A percentile compares a stretch with the other conserved stretches of the same genome.
Conservation (phyloP, 2,329 filamentous ascomycete genomes). For the Fusarium buharicum region DNA sequence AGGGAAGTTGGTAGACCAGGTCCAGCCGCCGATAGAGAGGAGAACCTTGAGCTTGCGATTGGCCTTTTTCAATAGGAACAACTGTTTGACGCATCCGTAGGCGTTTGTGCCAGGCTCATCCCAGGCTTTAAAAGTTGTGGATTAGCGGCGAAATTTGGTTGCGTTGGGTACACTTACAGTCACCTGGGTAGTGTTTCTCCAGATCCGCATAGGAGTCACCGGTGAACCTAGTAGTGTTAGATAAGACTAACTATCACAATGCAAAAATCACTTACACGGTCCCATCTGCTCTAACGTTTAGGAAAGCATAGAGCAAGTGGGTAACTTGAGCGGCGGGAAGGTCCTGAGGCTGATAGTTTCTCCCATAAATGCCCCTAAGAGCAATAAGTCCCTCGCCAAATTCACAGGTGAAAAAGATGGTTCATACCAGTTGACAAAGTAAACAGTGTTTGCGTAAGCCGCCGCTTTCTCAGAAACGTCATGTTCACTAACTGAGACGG, state of each 20-base stretch:
- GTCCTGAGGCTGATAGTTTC: conserved; percentile 76
- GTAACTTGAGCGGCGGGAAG: conserved; percentile 76
- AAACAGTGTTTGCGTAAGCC: conserved; percentile 18
- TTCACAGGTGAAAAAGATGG: not conserved
- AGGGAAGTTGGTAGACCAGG: conserved; percentile 79
- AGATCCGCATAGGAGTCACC: conserved; percentile 35
- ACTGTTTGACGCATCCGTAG: conserved; percentile 81
- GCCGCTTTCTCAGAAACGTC: conserved; percentile 10
- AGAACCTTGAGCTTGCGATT: conserved; percentile 81
- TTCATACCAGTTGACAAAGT: conserved; percentile 35
- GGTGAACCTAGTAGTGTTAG: conserved; percentile 16
- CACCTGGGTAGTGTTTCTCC: conserved; percentile 33
- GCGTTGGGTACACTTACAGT: conserved; percentile 16
- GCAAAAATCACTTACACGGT: conserved; percentile 65
- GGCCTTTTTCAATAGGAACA: conserved; percentile 77
- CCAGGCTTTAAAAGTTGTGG: conserved; percentile 43
- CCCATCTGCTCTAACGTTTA: conserved; percentile 76
- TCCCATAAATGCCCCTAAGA: conserved; percentile 74
- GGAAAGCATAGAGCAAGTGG: conserved; percentile 82
- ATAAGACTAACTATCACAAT: rapidly evolving
- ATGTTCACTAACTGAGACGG: not conserved
- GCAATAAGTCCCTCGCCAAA: too few species aligned
- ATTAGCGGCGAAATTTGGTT: not conserved
- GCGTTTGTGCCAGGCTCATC: conserved; percentile 73
- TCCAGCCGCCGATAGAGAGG: conserved; percentile 85